Evolutionary conservation across 164 flowering plant genomes (phyloP).

Genomic region (Kalanchoe fedtschenkoi): DNA sequence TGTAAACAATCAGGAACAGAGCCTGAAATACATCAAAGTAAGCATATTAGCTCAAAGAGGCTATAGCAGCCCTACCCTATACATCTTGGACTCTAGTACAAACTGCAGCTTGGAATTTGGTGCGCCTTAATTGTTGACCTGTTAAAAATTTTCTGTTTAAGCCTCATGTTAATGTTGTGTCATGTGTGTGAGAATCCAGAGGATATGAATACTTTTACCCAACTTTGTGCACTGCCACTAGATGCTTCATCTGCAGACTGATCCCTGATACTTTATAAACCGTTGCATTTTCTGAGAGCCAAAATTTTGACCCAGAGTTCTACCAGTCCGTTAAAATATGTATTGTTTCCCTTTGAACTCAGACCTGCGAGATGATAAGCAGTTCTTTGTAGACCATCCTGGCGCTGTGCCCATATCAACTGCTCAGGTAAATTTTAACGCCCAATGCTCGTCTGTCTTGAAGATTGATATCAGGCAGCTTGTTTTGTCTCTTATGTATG

Average conservation of each 20-base stretch:
- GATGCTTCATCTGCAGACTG: neutral
- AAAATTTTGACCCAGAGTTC: neutral
- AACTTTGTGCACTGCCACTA: neutral
- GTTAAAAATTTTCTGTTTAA: no score
- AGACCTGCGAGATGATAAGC: conserved; percentile 71
- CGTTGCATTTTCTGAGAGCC: neutral
- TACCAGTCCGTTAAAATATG: neutral
- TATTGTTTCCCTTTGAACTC: conserved; percentile 10
- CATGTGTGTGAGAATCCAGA: no score
- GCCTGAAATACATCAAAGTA: no score
- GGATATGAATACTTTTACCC: no score
- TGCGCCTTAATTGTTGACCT: no score
- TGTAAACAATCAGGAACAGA: no score
- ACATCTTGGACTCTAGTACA: no score
- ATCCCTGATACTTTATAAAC: no score
- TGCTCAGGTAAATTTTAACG: conserved; percentile 32
- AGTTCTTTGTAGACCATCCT: conserved; percentile 59
- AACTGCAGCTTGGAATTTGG: no score
- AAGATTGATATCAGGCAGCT: neutral
- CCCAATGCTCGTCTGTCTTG: neutral
- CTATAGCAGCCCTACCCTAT: no score
- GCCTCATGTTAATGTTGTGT: no score
- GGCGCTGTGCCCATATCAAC: conserved; percentile 58
- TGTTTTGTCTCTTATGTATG: neutral
- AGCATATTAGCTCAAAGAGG: no score